Conservation (phyloP, 495 filamentous ascomycete genomes). For the Talaromyces liani region DNA sequence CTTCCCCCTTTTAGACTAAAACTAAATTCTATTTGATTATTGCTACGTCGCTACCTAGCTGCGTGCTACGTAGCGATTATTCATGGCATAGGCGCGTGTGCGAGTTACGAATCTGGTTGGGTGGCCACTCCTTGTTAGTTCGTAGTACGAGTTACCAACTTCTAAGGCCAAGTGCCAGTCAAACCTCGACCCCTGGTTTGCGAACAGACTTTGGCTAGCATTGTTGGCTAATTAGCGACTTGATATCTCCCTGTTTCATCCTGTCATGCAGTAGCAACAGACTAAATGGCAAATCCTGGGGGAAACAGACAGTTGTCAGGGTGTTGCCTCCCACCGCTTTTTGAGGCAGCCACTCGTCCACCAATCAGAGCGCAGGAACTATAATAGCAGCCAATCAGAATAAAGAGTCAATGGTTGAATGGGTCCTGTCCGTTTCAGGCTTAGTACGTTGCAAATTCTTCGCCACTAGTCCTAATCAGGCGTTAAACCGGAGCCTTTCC, state of each 20-base stretch:
- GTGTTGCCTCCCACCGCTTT: constrained; percentile 3
- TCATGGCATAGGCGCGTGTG: background rate
- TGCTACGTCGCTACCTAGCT: too few species aligned
- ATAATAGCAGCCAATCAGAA: background rate
- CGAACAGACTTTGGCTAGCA: background rate
- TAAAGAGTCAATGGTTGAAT: background rate
- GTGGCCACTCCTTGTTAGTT: constrained; percentile 1
- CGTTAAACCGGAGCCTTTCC: background rate
- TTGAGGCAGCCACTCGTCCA: background rate
- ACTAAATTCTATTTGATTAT: constrained; percentile 1
- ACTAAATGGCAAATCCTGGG: background rate
- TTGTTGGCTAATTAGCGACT: background rate
- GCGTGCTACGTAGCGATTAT: background rate
- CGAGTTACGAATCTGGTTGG: constrained; percentile 3
- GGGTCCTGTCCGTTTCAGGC: background rate
- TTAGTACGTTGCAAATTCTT: constrained; percentile 6
- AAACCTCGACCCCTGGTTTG: background rate
- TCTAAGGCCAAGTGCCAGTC: background rate
- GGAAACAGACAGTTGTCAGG: background rate
- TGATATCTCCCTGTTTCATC: background rate
- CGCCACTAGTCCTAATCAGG: constrained; percentile 6
- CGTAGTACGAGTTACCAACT: background rate
- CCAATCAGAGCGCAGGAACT: background rate
- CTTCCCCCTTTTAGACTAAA: constrained; percentile 2
- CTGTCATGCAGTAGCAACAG: background rate